Percentiles rank a stretch among this genome's conserved stretches.
Conservation (phyloP, 768 basidiomycete genomes). For the Suillus luteus region DNA sequence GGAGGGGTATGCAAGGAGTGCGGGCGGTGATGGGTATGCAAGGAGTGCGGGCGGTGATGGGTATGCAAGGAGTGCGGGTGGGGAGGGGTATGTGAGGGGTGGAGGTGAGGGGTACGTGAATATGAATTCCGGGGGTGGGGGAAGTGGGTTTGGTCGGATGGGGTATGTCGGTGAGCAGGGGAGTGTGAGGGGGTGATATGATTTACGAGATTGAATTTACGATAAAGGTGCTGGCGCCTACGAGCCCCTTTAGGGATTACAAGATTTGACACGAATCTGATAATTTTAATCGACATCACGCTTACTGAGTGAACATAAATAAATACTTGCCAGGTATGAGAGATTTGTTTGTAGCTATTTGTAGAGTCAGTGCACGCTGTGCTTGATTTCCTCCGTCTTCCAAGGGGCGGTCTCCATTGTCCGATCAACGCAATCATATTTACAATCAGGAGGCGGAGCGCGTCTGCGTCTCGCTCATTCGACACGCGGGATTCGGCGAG, state of each 20-base stretch:
- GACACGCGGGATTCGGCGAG: too few species aligned
- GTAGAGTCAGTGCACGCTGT: too few species aligned
- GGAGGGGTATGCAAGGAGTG: not conserved
- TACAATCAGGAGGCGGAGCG: too few species aligned
- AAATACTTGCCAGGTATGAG: too few species aligned
- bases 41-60: not conserved
- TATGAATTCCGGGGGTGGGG: not conserved
- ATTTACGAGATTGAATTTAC: not conserved
- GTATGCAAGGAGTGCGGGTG: not conserved
- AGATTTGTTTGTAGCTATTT: too few species aligned
- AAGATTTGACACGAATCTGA: not conserved
- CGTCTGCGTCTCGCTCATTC: too few species aligned
- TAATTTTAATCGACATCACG: too few species aligned
- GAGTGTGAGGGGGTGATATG: conserved; percentile 5
- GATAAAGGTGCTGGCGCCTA: conserved; percentile 1
- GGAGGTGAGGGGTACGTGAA: not conserved
- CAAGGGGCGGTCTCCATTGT: too few species aligned
- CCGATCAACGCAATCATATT: too few species aligned
- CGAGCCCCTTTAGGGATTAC: not conserved
- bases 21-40: not conserved
- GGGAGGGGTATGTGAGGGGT: not conserved
- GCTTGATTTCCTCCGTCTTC: too few species aligned
- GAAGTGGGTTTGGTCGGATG: not conserved
- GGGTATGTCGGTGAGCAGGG: not conserved
- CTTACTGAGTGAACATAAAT: too few species aligned